Conservation (phyloP, 805 yeast species). For the Saccharomycopsis synnaedendra region DNA sequence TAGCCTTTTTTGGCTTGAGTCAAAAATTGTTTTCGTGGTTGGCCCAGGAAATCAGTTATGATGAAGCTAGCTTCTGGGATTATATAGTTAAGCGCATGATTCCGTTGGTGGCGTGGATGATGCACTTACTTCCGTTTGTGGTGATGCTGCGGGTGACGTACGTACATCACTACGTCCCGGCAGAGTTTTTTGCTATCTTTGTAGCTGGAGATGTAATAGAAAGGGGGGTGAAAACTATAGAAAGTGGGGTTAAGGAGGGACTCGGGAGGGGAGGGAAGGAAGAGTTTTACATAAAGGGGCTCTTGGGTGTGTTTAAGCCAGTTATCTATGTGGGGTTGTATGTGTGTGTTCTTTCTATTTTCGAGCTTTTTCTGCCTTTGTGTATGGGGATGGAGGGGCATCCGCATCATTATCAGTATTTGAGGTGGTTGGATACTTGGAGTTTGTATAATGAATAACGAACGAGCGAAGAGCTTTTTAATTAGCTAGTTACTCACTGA, state of each 20-base stretch:
- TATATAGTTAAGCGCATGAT: slow-evolving; percentile 57
- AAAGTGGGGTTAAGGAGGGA: slow-evolving; percentile 1
- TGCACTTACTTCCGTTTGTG: slow-evolving; percentile 81
- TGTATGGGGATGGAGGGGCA: slow-evolving; percentile 57
- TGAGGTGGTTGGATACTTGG: slow-evolving; percentile 40
- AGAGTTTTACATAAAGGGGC: background rate
- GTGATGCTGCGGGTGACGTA: slow-evolving; percentile 95
- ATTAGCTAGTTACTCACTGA: background rate
- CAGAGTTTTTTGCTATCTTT: slow-evolving; percentile 85
- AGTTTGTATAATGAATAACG: slow-evolving; percentile 14
- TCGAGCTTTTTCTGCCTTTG: slow-evolving; percentile 43
- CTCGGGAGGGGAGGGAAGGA: background rate
- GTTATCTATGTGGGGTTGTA: slow-evolving; percentile 32
- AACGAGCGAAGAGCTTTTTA: background rate
- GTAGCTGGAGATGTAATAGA: slow-evolving; percentile 53
- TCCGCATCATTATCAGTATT: slow-evolving; percentile 29
- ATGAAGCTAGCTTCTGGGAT: slow-evolving; percentile 26
- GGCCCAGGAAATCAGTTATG: slow-evolving; percentile 47
- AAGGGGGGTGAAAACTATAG: background rate
- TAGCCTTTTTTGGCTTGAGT: slow-evolving; percentile 28
- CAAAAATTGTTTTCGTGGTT: slow-evolving; percentile 40
- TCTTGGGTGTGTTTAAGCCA: background rate
- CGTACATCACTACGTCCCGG: slow-evolving; percentile 94
- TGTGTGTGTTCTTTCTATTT: slow-evolving; percentile 38
- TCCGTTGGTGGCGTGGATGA: slow-evolving; percentile 84